Conservation (phyloP, 805 yeast genomes). For the Lipomyces sp. region DNA sequence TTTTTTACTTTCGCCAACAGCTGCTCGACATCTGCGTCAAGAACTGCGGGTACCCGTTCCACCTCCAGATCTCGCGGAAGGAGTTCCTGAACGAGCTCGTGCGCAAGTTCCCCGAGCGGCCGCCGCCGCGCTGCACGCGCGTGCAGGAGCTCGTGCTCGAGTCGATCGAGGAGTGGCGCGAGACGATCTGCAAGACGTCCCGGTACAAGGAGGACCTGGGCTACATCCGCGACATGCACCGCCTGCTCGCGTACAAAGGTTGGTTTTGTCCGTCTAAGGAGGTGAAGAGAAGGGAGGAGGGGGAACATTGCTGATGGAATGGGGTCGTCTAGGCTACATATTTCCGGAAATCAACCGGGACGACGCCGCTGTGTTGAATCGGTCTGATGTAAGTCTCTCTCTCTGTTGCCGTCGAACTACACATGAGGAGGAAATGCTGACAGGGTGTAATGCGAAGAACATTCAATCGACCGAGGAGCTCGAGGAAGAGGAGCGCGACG, state of each 20-base stretch:
- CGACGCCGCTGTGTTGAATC: conserved; percentile 90
- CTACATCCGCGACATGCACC: conserved; percentile 92
- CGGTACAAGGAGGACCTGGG: conserved; percentile 89
- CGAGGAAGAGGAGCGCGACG: conserved; percentile 87
- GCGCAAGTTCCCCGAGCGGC: conserved; percentile 88
- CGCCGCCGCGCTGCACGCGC: conserved; percentile 78
- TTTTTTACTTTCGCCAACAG: conserved; percentile 6
- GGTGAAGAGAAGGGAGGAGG: not conserved
- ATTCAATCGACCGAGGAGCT: conserved; percentile 79
- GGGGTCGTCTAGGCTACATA: conserved; percentile 51
- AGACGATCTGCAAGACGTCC: conserved; percentile 85
- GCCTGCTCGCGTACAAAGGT: conserved; percentile 78
- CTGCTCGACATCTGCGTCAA: conserved; percentile 85
- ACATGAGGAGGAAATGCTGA: no score
- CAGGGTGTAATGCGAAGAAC: no score
- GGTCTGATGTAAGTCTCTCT: conserved; percentile 50
- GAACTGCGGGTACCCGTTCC: conserved; percentile 97
- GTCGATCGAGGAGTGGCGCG: conserved; percentile 95
- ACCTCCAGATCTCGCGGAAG: conserved; percentile 88
- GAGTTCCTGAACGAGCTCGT: conserved; percentile 93
- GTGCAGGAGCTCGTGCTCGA: conserved; percentile 82
- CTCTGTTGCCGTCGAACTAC: no score
- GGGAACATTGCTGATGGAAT: not conserved
- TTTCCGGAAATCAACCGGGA: conserved; percentile 90
- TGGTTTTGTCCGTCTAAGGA: no score